phyloP scores from a whole-genome alignment of 495 filamentous ascomycete species.

The Pseudoneurospora amorphoporcata region DNA sequence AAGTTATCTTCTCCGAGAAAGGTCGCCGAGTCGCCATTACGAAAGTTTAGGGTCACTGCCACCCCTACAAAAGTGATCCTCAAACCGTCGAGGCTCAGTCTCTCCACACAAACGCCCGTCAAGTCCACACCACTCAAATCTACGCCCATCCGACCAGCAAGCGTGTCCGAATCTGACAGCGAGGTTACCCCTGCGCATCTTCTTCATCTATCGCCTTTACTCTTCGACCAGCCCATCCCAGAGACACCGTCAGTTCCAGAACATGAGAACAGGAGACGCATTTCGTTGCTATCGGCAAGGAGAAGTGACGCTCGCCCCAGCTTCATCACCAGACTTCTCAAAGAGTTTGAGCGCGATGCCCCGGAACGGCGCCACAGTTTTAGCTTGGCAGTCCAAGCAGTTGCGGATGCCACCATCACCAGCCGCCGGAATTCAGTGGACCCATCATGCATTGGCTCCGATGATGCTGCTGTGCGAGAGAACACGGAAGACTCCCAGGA shows the following conservation, averaged over 20 bases:
- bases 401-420: neutral
- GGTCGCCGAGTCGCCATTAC: conserved; percentile 18
- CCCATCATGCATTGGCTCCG: neutral
- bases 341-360: conserved; percentile 5
- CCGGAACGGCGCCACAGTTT: conserved; percentile 24
- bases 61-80: conserved; percentile 20
- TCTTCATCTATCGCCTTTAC: conserved; percentile 11
- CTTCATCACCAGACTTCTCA: conserved; percentile 8
- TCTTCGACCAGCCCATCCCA: conserved; percentile 22
- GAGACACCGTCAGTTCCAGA: conserved; percentile 8
- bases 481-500: neutral
- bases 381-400: neutral
- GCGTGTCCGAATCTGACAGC: neutral
- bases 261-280: conserved; percentile 18
- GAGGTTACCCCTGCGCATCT: neutral
- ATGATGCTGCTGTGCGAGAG: neutral
- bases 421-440: neutral
- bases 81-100: conserved; percentile 13
- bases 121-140: conserved; percentile 9
- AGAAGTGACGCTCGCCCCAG: conserved; percentile 16
- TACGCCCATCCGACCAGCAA: neutral
- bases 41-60: conserved; percentile 14
- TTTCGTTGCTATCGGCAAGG: conserved; percentile 19
- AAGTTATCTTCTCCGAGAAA: conserved; percentile 10
- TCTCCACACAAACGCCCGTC: conserved; percentile 8